phyloP scores from a whole-genome alignment of 176 grass and related monocot species.

The Rhipidocladum racemiflorum region DNA sequence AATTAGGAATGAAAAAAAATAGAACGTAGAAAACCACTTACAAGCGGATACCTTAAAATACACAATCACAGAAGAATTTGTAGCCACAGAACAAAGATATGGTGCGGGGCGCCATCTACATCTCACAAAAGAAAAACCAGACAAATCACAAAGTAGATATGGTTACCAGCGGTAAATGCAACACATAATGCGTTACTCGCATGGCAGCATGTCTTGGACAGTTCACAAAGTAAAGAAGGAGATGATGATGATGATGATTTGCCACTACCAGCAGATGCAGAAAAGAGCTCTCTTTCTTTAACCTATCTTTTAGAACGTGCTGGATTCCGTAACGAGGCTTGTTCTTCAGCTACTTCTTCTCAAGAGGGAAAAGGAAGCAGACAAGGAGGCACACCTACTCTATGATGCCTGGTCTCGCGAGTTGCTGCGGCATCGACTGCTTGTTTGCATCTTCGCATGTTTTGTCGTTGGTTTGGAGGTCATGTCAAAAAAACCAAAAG shows the following conservation, averaged over 20 bases:
- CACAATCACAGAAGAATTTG: not conserved
- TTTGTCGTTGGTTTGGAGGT: not conserved
- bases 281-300: not conserved
- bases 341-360: not conserved
- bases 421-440: not conserved
- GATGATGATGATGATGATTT: not conserved
- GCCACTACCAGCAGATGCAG: not conserved
- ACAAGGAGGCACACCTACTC: not conserved
- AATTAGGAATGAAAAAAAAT: not conserved
- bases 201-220: not conserved
- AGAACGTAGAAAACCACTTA: not conserved
- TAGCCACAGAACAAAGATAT: not conserved
- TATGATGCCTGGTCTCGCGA: not conserved
- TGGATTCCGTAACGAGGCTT: not conserved
- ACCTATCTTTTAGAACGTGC: not conserved
- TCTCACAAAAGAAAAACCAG: not conserved
- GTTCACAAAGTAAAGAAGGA: not conserved
- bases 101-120: not conserved
- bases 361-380: not conserved
- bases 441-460: slow-evolving; percentile 16
- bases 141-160: not conserved
- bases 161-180: not conserved
- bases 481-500: not conserved
- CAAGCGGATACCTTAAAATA: not conserved
- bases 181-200: not conserved